Evolutionary conservation across 768 basidiomycete species (phyloP), one percentile per base, ranked within the genome.

Genomic region (Terana coerulea): DNA sequence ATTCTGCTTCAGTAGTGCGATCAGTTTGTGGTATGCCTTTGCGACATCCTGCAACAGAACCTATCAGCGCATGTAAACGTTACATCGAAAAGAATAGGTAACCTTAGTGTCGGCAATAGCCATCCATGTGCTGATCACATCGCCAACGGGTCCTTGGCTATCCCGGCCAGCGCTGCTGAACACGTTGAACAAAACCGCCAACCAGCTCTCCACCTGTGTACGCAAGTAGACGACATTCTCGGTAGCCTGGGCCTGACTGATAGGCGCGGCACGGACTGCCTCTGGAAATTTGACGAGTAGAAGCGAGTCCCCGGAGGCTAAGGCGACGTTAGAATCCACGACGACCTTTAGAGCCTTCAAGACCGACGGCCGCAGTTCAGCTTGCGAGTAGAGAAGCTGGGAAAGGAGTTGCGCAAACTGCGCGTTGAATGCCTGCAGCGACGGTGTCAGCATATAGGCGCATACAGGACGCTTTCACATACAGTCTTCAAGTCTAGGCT

Each of bases 151-250:
- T 7, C 83, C 82, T 46, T 88, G 75, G 43, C 65, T 70, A 55
- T 97, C 93, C 44, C 82, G 76, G n/a, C 78, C 80, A 28, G 89
- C 82, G 53, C 80, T 91, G 51, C 88, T 80, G 69, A 95, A 98
- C n/a, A 99, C 86, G 64, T 99, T 99, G 75, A 98, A 94, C 39
- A 97, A 75, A 4, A 98, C 93, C 0, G 92, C 86, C 29, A 98
- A 80, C 88, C 97, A 95, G 62, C 92, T 97, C 65, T 93, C 89
- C 0, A 79, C 86, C 63, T 98, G 88, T 0, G 75, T 76, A 35
- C 78, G 80, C 49, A 98, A 73, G 67, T 88, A 88, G 1, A 66
- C 72, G 24, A 98, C 56, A 59, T 94, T 94, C 39, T 72, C 72
- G 28, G 69, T 60, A 2, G 89, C 92, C 61, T 83, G 78, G 34